Percentiles rank a stretch among this genome's conserved stretches.
Conservation (phyloP, 805 yeast genomes). For the Candida methanosorbosa region DNA sequence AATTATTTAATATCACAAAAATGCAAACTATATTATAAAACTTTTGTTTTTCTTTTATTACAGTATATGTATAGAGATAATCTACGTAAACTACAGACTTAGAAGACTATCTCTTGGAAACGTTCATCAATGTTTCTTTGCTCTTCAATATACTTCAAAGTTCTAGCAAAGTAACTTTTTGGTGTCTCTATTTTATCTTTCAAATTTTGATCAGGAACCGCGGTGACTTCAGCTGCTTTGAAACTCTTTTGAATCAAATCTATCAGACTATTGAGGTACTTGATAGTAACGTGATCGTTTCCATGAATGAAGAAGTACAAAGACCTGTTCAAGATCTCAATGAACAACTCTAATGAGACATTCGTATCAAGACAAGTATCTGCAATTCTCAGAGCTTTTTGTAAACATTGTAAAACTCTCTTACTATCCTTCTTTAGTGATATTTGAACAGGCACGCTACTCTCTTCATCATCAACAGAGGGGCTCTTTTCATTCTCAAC, state of each 20-base stretch:
- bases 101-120: constrained; percentile 28
- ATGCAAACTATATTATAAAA: too few species aligned
- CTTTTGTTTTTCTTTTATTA: too few species aligned
- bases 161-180: constrained; percentile 56
- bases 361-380: constrained; percentile 85
- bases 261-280: constrained; percentile 78
- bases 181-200: constrained; percentile 16
- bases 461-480: constrained; percentile 3
- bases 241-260: constrained; percentile 69
- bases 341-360: constrained; percentile 72
- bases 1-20: too few species aligned
- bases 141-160: constrained; percentile 57
- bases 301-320: constrained; percentile 81
- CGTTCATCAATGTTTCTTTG: constrained; percentile 67
- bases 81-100: too few species aligned
- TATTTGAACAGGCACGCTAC: constrained; percentile 11
- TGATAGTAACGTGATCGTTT: constrained; percentile 55
- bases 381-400: constrained; percentile 80
- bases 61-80: too few species aligned
- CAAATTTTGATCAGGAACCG: background rate
- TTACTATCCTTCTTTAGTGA: constrained; percentile 37
- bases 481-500: constrained; percentile 13
- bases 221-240: constrained; percentile 19
- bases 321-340: constrained; percentile 83
- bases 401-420: constrained; percentile 84